Evolutionary conservation across 2,329 filamentous ascomycete genomes (phyloP), one percentile per base, ranked within the genome.

Genomic region (Cladosporium colombiae): DNA sequence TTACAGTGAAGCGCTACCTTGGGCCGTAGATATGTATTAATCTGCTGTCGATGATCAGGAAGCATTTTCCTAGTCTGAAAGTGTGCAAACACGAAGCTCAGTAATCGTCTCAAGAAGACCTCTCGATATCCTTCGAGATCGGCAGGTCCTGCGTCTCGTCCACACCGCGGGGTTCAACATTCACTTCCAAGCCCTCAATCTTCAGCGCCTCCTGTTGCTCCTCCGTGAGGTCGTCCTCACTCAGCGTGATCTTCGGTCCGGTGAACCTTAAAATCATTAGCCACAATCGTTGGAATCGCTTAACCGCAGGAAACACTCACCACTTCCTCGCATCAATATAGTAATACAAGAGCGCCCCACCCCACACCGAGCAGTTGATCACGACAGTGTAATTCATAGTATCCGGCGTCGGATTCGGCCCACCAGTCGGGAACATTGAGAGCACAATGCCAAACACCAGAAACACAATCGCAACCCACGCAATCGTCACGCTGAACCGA

Each of bases 301-400:
- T 13, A 23, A 1, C 21, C n/a, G n/a, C 40, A 4, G 6, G 27
- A 7, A 33, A 7, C 2, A 55, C 52, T 21, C 1, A 55, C 81
- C 84, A 87, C 73, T 87, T 88, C 64, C 81, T 78, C 7, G 85
- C 86, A 76, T 84, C 81, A 29, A 85, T 68, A 68, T 79, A 80
- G 71, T 88, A 88, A 74, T 88, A 88, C 0, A 78, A 59, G 69
- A 87, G 73, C 0, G 82, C 80, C 1, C 85, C 85, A 16, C 83
- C 77, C 86, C 86, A 89, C 1, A 89, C 82, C 4, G 82, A 81
- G 37, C 79, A 80, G 68, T 88, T 88, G 66, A 89, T 85, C 0
- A 88, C 86, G 2, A 88, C 81, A 0, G 86, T 88, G 71, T 88
- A 89, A 70, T 89, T 89, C 86, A 89, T 88, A 18, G 76, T 76